Evolutionary conservation across 257 asterid genomes (phyloP).

Genomic region (Nicotiana tomentosiformis): DNA sequence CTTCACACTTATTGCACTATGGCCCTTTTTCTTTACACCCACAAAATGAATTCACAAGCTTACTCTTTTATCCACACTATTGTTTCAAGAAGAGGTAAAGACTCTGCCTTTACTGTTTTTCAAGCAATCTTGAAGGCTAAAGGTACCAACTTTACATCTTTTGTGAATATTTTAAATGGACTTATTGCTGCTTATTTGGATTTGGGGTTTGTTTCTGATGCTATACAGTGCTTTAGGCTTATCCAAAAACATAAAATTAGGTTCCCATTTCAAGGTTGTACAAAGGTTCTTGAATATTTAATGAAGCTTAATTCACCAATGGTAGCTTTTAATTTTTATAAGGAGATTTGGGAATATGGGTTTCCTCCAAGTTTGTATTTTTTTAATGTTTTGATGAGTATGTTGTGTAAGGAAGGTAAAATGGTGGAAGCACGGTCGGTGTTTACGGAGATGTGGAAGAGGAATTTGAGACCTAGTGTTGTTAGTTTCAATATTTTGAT

Average conservation of each 20-base stretch:
- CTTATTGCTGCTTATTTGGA: slow-evolving; percentile 53
- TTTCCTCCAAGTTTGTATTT: slow-evolving; percentile 74
- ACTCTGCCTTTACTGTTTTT: slow-evolving; percentile 60
- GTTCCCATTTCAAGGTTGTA: slow-evolving; percentile 58
- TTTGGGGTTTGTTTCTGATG: slow-evolving; percentile 54
- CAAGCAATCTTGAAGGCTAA: slow-evolving; percentile 45
- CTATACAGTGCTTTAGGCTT: slow-evolving; percentile 60
- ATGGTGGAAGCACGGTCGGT: slow-evolving; percentile 45
- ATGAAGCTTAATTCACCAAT: slow-evolving; percentile 39
- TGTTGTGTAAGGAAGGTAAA: slow-evolving; percentile 56
- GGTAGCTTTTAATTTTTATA: slow-evolving; percentile 60
- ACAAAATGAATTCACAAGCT: slow-evolving; percentile 48
- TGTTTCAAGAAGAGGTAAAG: slow-evolving; percentile 76
- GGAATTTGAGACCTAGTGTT: slow-evolving; percentile 77
- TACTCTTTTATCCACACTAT: slow-evolving; percentile 39
- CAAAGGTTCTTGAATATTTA: slow-evolving; percentile 52
- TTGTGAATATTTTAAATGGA: slow-evolving; percentile 41
- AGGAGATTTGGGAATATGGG: slow-evolving; percentile 67
- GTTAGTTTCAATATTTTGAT: slow-evolving; percentile 89
- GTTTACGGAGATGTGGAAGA: slow-evolving; percentile 55
- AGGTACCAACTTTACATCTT: slow-evolving; percentile 53
- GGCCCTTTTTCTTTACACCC: slow-evolving; percentile 72
- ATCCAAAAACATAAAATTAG: slow-evolving; percentile 31
- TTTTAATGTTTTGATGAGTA: slow-evolving; percentile 80
- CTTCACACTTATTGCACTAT: slow-evolving; percentile 69